Percentiles rank a stretch among this genome's conserved stretches.
Conservation (phyloP, 768 basidiomycete species). For the Plicaturopsis crispa region DNA sequence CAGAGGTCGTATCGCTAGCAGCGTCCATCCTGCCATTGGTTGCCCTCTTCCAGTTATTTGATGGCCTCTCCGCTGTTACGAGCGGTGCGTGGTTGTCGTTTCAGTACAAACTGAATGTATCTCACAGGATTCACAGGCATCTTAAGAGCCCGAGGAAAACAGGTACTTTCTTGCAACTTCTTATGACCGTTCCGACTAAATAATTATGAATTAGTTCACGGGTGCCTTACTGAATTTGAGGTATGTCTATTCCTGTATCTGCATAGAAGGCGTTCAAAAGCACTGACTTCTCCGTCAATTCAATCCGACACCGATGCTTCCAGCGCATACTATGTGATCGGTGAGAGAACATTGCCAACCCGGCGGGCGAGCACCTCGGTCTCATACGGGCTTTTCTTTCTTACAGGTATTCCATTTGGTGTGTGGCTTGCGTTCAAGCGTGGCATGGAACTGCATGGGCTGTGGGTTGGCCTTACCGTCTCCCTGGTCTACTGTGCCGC, state of each 20-base stretch:
- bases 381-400: background rate
- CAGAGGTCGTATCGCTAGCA: slow-evolving; percentile 52
- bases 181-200: background rate
- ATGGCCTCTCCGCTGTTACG: slow-evolving; percentile 61
- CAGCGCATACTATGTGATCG: slow-evolving; percentile 75
- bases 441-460: slow-evolving; percentile 54
- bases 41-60: slow-evolving; percentile 79
- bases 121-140: too few species aligned
- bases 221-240: slow-evolving; percentile 79
- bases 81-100: too few species aligned
- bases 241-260: slow-evolving; percentile 21
- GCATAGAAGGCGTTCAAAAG: slow-evolving; percentile 1
- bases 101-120: too few species aligned
- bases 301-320: background rate
- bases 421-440: slow-evolving; percentile 65
- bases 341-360: slow-evolving; percentile 19
- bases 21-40: slow-evolving; percentile 70
- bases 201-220: slow-evolving; percentile 49
- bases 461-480: slow-evolving; percentile 80
- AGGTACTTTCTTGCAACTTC: slow-evolving; percentile 26
- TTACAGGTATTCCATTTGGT: slow-evolving; percentile 68
- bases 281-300: slow-evolving; percentile 5
- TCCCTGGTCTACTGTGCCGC: slow-evolving; percentile 53
- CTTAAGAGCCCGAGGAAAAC: slow-evolving; percentile 77
- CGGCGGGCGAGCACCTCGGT: too few species aligned